phyloP scores from a whole-genome alignment of 768 basidiomycete species.

The Leccinum fibrillosum region DNA sequence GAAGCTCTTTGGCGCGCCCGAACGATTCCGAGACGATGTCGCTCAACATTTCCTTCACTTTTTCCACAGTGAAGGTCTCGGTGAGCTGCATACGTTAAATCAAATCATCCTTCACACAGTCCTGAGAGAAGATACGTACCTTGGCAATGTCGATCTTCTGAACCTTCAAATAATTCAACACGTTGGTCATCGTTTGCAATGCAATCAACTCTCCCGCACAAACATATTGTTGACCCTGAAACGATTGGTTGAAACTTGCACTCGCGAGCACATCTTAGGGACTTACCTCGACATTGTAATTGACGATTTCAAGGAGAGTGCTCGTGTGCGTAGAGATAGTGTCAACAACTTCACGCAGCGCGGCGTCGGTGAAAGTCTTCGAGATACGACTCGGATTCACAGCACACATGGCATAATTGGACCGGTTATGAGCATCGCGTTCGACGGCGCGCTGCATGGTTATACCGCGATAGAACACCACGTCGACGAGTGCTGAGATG shows the following conservation, averaged over 20 bases:
- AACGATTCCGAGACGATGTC: slow-evolving; percentile 88
- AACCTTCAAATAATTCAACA: slow-evolving; percentile 92
- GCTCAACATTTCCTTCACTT: slow-evolving; percentile 92
- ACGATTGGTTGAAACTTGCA: slow-evolving; percentile 3
- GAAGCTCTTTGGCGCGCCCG: slow-evolving; percentile 71
- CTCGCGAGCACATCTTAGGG: background rate
- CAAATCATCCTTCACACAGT: background rate
- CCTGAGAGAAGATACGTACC: slow-evolving; percentile 37
- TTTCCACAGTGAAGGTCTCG: slow-evolving; percentile 82
- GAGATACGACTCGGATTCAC: slow-evolving; percentile 96
- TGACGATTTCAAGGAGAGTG: slow-evolving; percentile 94
- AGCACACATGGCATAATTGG: slow-evolving; percentile 99
- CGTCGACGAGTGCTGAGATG: slow-evolving; percentile 92
- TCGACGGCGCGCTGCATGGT: slow-evolving; percentile 99
- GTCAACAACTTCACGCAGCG: slow-evolving; percentile 96
- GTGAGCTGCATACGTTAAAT: slow-evolving; percentile 56
- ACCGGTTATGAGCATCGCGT: slow-evolving; percentile 88
- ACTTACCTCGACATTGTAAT: slow-evolving; percentile 87
- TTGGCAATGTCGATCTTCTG: slow-evolving; percentile 93
- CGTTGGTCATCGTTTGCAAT: slow-evolving; percentile 91
- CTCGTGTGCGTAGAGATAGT: slow-evolving; percentile 73
- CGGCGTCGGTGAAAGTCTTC: slow-evolving; percentile 90
- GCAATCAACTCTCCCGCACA: slow-evolving; percentile 96
- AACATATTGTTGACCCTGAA: slow-evolving; percentile 98
- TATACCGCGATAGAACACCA: slow-evolving; percentile 99